phyloP scores from a whole-genome alignment of 768 basidiomycete species.

The Suillus placidus region DNA sequence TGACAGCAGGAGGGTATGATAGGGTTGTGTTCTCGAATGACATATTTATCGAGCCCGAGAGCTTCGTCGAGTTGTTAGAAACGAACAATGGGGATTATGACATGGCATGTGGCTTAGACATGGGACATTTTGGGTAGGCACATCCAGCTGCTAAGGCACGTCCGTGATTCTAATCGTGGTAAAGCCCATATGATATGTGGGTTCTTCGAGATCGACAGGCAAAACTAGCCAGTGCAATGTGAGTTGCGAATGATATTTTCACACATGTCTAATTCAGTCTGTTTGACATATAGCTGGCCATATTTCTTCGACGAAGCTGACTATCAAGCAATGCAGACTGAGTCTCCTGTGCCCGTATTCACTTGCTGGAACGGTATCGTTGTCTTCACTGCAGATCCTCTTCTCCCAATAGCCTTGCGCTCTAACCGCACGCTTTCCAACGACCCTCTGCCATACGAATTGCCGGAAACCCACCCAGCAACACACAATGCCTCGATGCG shows the following conservation, averaged over 20 bases:
- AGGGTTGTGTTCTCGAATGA: slow-evolving; percentile 47
- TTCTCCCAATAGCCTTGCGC: slow-evolving; percentile 43
- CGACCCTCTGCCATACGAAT: slow-evolving; percentile 29
- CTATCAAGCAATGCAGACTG: slow-evolving; percentile 37
- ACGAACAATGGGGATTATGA: slow-evolving; percentile 43
- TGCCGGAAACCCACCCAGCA: slow-evolving; percentile 35
- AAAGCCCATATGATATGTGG: slow-evolving; percentile 42
- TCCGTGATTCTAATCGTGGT: not conserved
- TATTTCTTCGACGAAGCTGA: slow-evolving; percentile 44
- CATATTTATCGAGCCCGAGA: slow-evolving; percentile 43
- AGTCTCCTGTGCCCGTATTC: slow-evolving; percentile 46
- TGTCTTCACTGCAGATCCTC: slow-evolving; percentile 42
- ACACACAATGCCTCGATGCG: slow-evolving; percentile 19
- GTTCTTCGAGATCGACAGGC: slow-evolving; percentile 40
- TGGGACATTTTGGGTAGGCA: slow-evolving; percentile 34
- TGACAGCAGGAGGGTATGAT: slow-evolving; percentile 41
- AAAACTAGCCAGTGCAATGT: slow-evolving; percentile 21
- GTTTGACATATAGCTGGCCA: slow-evolving; percentile 35
- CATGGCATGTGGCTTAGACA: slow-evolving; percentile 48
- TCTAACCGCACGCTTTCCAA: slow-evolving; percentile 39
- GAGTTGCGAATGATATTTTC: not conserved
- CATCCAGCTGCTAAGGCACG: not conserved
- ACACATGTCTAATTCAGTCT: not conserved
- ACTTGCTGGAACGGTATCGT: slow-evolving; percentile 51
- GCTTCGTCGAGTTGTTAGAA: slow-evolving; percentile 41